A percentile compares a stretch with the other conserved stretches of the same genome.
Conservation (phyloP, 106 monocot genomes). For the Phalaenopsis aphrodite region DNA sequence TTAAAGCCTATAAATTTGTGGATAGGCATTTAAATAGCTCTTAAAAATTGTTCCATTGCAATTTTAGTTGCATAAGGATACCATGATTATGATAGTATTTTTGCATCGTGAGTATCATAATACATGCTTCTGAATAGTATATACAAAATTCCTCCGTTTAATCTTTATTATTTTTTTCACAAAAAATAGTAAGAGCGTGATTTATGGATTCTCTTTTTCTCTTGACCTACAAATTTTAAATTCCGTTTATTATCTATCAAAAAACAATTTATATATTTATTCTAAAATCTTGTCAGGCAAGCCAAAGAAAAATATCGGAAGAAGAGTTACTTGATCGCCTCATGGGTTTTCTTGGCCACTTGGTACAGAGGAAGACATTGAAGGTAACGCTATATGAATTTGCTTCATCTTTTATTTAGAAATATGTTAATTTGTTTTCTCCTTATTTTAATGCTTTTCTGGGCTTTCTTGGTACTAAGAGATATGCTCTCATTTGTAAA, state of each 20-base stretch:
- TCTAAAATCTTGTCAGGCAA: constrained; percentile 15
- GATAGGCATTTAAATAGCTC: neutral
- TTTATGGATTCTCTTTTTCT: neutral
- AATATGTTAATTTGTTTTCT: neutral
- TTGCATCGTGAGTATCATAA: neutral
- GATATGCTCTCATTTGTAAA: neutral
- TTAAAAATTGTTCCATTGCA: neutral
- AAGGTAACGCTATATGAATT: neutral
- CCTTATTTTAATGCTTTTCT: neutral
- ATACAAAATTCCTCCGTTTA: neutral
- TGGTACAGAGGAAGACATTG: constrained; percentile 52
- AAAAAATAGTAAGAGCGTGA: neutral
- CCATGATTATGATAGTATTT: neutral
- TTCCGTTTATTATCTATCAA: neutral
- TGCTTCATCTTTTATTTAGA: neutral
- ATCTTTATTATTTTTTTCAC: neutral
- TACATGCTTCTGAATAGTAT: neutral
- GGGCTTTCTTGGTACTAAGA: neutral
- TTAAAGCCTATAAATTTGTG: no score
- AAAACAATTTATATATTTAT: neutral
- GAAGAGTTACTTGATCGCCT: constrained; percentile 75
- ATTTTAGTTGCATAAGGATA: neutral
- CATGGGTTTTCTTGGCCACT: constrained; percentile 89
- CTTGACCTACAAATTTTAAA: neutral
- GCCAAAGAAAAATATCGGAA: constrained; percentile 67